Evolutionary conservation across 441 rosid species (phyloP).

Genomic region (Populus hybrid): DNA sequence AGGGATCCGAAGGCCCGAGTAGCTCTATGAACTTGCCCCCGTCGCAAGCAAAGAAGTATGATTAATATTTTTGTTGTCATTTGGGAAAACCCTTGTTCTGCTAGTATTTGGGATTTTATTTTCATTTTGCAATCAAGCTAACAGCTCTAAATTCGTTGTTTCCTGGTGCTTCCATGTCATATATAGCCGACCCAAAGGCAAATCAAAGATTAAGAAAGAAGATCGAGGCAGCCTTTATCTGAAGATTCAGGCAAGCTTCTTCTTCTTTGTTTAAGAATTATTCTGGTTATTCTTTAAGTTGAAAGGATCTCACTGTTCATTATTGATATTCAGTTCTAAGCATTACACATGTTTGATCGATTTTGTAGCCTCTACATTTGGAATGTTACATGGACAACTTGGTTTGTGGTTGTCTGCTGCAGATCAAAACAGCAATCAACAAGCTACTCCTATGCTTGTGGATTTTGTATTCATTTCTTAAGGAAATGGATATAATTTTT

Average conservation of each 20-base stretch:
- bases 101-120: background rate
- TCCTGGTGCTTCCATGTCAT: slow-evolving; percentile 5
- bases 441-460: background rate
- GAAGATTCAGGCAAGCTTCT: slow-evolving; percentile 19
- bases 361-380: background rate
- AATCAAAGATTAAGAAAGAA: background rate
- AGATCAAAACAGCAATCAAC: background rate
- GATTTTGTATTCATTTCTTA: background rate
- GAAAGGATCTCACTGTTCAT: background rate
- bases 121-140: background rate
- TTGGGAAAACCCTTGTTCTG: background rate
- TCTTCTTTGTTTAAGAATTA: background rate
- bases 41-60: background rate
- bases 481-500: too few relatives aligned
- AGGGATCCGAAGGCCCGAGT: background rate
- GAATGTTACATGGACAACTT: background rate
- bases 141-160: slow-evolving; percentile 5
- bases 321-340: background rate
- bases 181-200: background rate
- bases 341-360: background rate
- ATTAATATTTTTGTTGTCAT: background rate
- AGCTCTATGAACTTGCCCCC: background rate
- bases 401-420: background rate
- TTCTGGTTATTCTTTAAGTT: background rate
- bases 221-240: background rate